Evolutionary conservation across 2,329 filamentous ascomycete species (phyloP), one percentile per base, ranked within the genome.

Genomic region (Botrytis cinerea): DNA sequence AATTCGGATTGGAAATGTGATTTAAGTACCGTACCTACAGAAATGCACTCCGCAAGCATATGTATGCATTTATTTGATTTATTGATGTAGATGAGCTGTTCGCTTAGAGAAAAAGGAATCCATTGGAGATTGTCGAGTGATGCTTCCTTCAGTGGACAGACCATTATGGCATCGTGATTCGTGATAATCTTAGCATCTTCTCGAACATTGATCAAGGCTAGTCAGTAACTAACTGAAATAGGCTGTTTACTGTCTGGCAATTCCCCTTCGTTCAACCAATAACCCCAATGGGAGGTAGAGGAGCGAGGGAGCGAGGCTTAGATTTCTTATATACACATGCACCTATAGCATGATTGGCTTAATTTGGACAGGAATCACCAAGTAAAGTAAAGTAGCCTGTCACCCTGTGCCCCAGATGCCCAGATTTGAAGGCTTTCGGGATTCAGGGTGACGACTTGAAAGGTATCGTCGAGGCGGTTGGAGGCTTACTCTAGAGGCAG

Each of bases 21-120:
- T 46, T 2, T 18, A 14, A 68, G 28, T 22, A 60, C n/a, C 25
- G 43, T 57, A n/a, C 32, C n/a, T 57, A 68, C 46, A 43, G 25
- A n/a, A 10, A 72, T 72, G 70, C 61, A 68, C 70, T 48, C 70
- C 70, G 48, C 70, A 72, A 51, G 71, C 48, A 61, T 45, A 59
- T 70, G 43, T 54, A 46, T 48, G 43, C 68, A 59, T 48, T 59
- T 32, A 59, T 48, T 59, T 32, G 16, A 48, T 22, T 45, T 63
- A 61, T 45, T 70, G 48, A 45, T 20, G 20, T 70, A 35, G 54
- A 70, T 67, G 70, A 72, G 70, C 16, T 67, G 60, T 67, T 70
- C 54, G n/a, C 20, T 59, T 9, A 28, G 51, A 61, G 38, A 46
- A 60, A 51, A 2, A 14, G 28, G 64, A 54, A 54, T 1, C n/a